Evolutionary conservation across 768 basidiomycete species (phyloP), one percentile per base, ranked within the genome.

Genomic region (Erythrobasidium yunnanense): DNA sequence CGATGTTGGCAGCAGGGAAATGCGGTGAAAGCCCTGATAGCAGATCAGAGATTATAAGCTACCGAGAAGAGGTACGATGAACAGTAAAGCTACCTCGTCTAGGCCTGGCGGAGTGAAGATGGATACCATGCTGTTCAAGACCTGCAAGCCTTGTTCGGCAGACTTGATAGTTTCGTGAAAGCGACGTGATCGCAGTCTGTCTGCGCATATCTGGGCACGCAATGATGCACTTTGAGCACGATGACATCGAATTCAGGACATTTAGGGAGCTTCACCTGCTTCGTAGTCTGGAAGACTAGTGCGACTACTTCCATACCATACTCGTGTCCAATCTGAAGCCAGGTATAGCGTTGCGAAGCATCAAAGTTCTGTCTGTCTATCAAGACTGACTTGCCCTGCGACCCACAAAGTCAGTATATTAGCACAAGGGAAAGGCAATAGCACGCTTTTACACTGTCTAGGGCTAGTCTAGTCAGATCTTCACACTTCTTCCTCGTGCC

Each of bases 281-380:
- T 20, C 1, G 62, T 27, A 1, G 51, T 53, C 22, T 51, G 8
- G 47, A 68, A 68, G 13, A 68, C 67, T 4, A 68, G 33, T 22
- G 67, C 67, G 13, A 58, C 30, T 4, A 68, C 49, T 29, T 68
- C 63, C 8, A 54, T 50, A 2, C 30, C 27, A 7, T 4, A 4
- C n/a, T 50, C 65, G 25, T 56, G 35, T 22, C 56, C 67, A 2
- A 68, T 45, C 23, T 32, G 17, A n/a, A 68, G 50, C 34, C 47
- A 68, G 22, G 46, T 42, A 17, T 51, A 45, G 7, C 67, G 47
- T 32, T 68, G 67, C 4, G 45, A 32, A 20, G 49, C 58, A 30
- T 68, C 38, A 25, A 68, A 68, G 38, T 68, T 68, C 34, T 68
- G 67, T 25, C 67, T 58, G 46, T 68, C 67, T 17, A 68, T 54